Evolutionary conservation across 495 filamentous ascomycete genomes (phyloP), one percentile per base, ranked within the genome.

Genomic region (Apiosordaria backusii): DNA sequence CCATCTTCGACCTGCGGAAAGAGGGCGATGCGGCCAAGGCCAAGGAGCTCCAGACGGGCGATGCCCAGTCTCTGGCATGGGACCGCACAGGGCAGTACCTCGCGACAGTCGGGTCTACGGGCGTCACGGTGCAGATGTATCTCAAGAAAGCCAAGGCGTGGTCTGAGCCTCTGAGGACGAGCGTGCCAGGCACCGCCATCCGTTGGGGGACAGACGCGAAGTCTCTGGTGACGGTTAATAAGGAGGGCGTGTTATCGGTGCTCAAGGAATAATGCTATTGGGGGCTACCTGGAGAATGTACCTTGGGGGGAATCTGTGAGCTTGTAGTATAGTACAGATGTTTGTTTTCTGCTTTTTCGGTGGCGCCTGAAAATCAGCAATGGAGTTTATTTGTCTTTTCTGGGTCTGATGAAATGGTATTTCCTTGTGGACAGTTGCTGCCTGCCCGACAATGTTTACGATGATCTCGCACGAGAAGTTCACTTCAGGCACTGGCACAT

Each of bases 21-120:
- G 85, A 88, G 63, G 87, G 94, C 35, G 91, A 89, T 68, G 87
- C 88, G 35, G 86, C 88, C 57, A 81, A 86, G 69, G 85, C 86
- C 68, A 95, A 96, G 82, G 85, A 88, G 26, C 81, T 98, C 21
- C 92, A 97, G 54, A 89, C 90, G 63, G 94, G 92, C 50, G 88
- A 85, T 67, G 83, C 85, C 55, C 85, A 96, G 60, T 84, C 83
- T 25, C 82, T 97, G 64, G 80, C 83, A 59, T 99, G 92, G 92
- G 95, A 99, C 72, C 97, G 96, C 80, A 95, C 90, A 21, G 95
- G 93, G 23, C 95, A 98, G 75, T 99, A 90, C 78, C 83, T 98
- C 19, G 89, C 93, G 19, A 88, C 90, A 21, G 90, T 85, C 18
- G 96, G 96, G 0, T 85, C 90, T 1, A 87, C 88, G 55, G 92